Base-by-base conservation (phyloP, 192 early-diverging fungal genomes). In the Gaertneriomyces semiglobifer region DNA sequence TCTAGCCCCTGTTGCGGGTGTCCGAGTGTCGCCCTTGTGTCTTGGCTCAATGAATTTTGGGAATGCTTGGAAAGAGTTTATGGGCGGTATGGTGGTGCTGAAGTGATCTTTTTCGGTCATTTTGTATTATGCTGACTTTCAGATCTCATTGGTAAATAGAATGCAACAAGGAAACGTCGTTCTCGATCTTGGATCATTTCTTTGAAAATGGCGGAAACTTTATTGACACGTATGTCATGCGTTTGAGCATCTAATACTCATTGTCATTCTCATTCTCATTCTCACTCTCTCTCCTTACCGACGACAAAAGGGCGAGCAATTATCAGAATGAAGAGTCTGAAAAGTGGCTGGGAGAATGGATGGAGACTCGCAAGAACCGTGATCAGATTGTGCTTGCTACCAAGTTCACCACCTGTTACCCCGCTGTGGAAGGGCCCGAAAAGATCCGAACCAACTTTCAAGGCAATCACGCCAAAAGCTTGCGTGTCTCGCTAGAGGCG, bases 11-110 rank as follows among this genome's bases (percentile, higher is more conserved):
- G 14, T 46, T 8, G 66, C 66, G 39, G 59, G 58, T 25, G 66
- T 68, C 7, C 66, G 66, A 1, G 66, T 68, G 1, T 50, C 44
- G n/a, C 66, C 66, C 12, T 11, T 60, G 1, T 68, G 66, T 42
- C 66, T 68, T 6, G 66, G 66, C 40, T 57, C 66, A 0, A 68
- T 68, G 66, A 61, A 46, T 47, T 68, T 59, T 61, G 66, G 58
- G 25, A 33, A 44, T 20, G 33, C 33, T 14, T 55, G 55, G 54
- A 45, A 66, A 44, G 64, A 0, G 5, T 60, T 44, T 38, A 61
- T 5, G 5, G 12, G 33, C 3, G 7, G 19, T 12, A 4, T 57
- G 55, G 6, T 4, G 25, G 25, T 38, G 16, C 20, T 39, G 55
- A 57, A 18, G n/a, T 52, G 50, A 52, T 52, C 50, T 18, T 52